Evolutionary conservation across 306 rosid genomes (phyloP).

Genomic region (Calophaca sinica): DNA sequence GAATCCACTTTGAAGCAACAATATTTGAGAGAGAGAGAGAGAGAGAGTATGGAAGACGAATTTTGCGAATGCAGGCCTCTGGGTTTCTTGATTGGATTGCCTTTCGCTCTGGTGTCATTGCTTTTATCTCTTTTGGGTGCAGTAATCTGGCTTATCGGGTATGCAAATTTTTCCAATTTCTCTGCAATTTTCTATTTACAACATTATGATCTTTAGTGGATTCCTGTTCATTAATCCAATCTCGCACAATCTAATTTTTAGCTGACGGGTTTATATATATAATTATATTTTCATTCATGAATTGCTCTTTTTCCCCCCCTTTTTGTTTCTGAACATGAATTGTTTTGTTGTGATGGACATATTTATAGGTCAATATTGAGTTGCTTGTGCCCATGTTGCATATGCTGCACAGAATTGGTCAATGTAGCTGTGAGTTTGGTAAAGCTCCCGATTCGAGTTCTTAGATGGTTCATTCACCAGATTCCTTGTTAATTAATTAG

Average conservation of each 20-base stretch:
- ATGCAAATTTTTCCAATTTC: not conserved
- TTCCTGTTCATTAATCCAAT: too few relatives aligned
- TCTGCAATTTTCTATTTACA: not conserved
- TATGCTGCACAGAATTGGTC: constrained; percentile 56
- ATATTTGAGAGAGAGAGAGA: not conserved
- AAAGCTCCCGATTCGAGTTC: constrained; percentile 65
- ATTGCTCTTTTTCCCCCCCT: not conserved
- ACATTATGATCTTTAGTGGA: too few relatives aligned
- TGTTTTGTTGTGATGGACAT: not conserved
- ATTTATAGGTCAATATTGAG: constrained; percentile 66
- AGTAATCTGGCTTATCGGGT: constrained; percentile 79
- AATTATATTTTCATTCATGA: not conserved
- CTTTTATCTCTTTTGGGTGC: constrained; percentile 66
- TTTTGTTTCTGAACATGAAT: constrained; percentile 6
- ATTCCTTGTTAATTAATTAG: constrained; percentile 67
- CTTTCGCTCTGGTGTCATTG: constrained; percentile 71
- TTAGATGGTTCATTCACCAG: constrained; percentile 62
- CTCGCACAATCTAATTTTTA: not conserved
- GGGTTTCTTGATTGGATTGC: constrained; percentile 80
- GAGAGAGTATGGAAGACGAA: constrained; percentile 50
- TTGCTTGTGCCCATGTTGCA: constrained; percentile 85
- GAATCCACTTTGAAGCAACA: not conserved
- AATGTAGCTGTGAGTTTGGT: constrained; percentile 64
- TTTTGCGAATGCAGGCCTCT: constrained; percentile 84
- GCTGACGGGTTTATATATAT: not conserved